phyloP scores from a whole-genome alignment of 78 protist species.

The Acrasis kona region DNA sequence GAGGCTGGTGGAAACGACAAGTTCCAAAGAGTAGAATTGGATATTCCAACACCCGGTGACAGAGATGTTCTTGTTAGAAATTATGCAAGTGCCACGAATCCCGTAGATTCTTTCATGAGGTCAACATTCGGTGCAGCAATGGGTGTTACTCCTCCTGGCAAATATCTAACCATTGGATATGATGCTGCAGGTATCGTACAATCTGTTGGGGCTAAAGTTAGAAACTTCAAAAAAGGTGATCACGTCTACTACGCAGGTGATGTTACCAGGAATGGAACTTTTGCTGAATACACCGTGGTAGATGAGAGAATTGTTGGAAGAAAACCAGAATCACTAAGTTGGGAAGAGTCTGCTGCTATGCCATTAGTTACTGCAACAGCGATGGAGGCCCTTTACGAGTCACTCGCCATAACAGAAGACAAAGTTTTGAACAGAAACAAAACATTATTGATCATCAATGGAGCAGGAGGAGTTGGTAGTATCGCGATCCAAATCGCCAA shows the following conservation, averaged over 20 bases:
- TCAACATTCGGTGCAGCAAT: too few species aligned
- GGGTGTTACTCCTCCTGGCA: too few species aligned
- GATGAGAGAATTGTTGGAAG: background rate
- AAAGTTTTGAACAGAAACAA: background rate
- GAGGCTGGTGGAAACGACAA: too few species aligned
- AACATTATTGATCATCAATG: background rate
- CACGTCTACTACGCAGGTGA: background rate
- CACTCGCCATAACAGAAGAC: background rate
- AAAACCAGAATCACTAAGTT: background rate
- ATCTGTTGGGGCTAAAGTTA: background rate
- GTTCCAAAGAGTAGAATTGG: too few species aligned
- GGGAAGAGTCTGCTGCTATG: background rate
- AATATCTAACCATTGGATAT: background rate
- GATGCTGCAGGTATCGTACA: background rate
- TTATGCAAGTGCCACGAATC: background rate
- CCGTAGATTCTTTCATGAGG: background rate
- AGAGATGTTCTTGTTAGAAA: background rate
- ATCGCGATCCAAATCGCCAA: background rate
- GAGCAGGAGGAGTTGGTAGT: slow-evolving; percentile 4
- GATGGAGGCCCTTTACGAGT: background rate
- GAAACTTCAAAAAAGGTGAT: background rate
- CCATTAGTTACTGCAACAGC: background rate
- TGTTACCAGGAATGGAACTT: background rate
- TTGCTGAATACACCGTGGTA: background rate
- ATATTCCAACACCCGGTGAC: background rate